A percentile compares a stretch with the other conserved stretches of the same genome.
These are phyloP conservation scores for Fusarium sulawesiense DNA, from an alignment of 2,329 filamentous ascomycete genomes.

Conservation along the genomic window DNA sequence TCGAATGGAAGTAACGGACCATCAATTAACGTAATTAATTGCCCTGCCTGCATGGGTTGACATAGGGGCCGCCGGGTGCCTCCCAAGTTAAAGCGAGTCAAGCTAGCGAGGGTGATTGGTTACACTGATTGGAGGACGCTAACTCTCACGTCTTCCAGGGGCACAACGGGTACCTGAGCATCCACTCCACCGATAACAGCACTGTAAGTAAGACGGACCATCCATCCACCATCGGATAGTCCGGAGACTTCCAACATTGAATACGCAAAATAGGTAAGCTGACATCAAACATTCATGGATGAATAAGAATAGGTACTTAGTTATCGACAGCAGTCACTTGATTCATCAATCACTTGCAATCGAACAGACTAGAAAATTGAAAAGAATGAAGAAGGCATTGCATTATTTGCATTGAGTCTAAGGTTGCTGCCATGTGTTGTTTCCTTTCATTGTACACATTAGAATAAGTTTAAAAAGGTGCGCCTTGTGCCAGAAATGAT, in stretches of 20 bases:
- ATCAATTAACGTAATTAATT: constrained; percentile 15
- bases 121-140: constrained; percentile 1
- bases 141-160: constrained; percentile 15
- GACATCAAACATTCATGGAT: neutral
- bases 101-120: constrained; percentile 20
- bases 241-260: constrained; percentile 10
- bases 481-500: constrained; percentile 35
- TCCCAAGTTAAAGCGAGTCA: constrained; percentile 3
- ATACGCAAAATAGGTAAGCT: constrained; percentile 19
- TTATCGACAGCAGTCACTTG: neutral
- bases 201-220: constrained; percentile 7
- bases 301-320: neutral
- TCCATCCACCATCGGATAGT: constrained; percentile 26
- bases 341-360: no score
- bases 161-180: constrained; percentile 27
- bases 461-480: constrained; percentile 38
- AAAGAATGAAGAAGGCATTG: constrained; percentile 26
- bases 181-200: neutral
- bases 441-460: constrained; percentile 48
- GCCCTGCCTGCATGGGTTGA: constrained; percentile 1
- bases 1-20: constrained; percentile 8
- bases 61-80: constrained; percentile 34
- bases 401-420: constrained; percentile 43
- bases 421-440: constrained; percentile 40
- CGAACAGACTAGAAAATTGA: neutral